phyloP scores from a whole-genome alignment of 2,329 filamentous ascomycete genomes.

The Botrytis medusae region DNA sequence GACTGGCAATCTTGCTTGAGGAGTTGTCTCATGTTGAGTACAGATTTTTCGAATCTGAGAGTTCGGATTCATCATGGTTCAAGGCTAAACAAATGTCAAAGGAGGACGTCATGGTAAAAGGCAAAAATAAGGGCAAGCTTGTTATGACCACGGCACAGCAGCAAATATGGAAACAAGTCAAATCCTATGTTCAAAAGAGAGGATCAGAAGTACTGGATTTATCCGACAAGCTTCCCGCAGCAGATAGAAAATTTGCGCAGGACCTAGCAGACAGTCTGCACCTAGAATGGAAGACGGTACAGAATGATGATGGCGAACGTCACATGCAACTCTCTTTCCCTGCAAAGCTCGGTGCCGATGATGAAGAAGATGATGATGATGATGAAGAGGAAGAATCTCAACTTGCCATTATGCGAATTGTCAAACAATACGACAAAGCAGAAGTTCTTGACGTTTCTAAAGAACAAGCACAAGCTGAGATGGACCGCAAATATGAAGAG shows the following conservation, averaged over 20 bases:
- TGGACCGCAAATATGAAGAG: conserved; percentile 82
- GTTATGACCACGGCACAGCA: conserved; percentile 79
- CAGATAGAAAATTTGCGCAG: conserved; percentile 90
- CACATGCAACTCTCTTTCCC: conserved; percentile 63
- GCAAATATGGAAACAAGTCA: conserved; percentile 77
- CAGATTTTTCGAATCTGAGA: conserved; percentile 88
- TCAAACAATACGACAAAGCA: conserved; percentile 89
- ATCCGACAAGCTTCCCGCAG: conserved; percentile 69
- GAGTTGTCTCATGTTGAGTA: conserved; percentile 87
- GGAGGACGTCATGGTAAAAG: conserved; percentile 62
- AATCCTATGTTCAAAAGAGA: conserved; percentile 76
- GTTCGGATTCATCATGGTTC: conserved; percentile 87
- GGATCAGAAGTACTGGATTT: conserved; percentile 68
- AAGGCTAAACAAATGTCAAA: conserved; percentile 78
- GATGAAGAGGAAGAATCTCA: conserved; percentile 75
- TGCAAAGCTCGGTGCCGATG: conserved; percentile 47
- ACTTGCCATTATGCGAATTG: conserved; percentile 78
- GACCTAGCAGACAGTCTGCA: conserved; percentile 72
- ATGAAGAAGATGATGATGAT: conserved; percentile 60
- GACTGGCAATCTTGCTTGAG: conserved; percentile 74
- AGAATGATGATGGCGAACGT: conserved; percentile 63
- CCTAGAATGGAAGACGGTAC: conserved; percentile 63
- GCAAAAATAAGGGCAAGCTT: conserved; percentile 63
- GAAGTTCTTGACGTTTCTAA: conserved; percentile 76
- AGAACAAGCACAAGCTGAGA: conserved; percentile 75